These are phyloP conservation scores for Macrolepiota dolichaula DNA, from an alignment of 768 basidiomycete genomes.

Conservation along the genomic window DNA sequence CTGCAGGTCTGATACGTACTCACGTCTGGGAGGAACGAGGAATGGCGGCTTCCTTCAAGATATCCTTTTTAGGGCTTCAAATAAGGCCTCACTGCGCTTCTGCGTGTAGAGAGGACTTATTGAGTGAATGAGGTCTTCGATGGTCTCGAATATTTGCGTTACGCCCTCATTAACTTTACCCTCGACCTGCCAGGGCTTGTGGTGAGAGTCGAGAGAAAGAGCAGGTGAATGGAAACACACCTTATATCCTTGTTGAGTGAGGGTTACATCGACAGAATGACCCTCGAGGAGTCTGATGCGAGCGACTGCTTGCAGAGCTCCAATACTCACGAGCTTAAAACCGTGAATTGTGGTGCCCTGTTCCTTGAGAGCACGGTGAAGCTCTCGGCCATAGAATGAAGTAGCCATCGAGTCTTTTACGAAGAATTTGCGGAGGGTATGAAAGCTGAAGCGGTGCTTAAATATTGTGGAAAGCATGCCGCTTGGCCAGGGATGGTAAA, in stretches of 20 bases:
- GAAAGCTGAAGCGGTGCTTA: constrained; percentile 4
- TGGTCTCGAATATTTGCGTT: constrained; percentile 43
- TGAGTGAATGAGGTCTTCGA: constrained; percentile 55
- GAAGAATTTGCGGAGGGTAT: background rate
- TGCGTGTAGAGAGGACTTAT: constrained; percentile 52
- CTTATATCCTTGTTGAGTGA: constrained; percentile 55
- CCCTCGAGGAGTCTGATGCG: constrained; percentile 58
- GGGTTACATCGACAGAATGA: constrained; percentile 36
- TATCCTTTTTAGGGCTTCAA: constrained; percentile 45
- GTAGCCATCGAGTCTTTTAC: constrained; percentile 14
- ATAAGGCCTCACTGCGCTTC: constrained; percentile 42
- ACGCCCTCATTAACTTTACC: constrained; percentile 19
- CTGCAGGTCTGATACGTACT: background rate
- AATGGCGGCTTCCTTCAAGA: constrained; percentile 14
- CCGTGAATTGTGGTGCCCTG: constrained; percentile 53
- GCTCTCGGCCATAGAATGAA: constrained; percentile 45
- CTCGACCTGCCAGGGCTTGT: constrained; percentile 16
- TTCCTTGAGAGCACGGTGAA: constrained; percentile 52
- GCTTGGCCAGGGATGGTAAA: background rate
- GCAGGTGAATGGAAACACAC: constrained; percentile 28
- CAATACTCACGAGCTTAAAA: constrained; percentile 38
- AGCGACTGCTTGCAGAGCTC: constrained; percentile 48
- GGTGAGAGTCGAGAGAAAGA: constrained; percentile 6
- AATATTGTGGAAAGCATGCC: constrained; percentile 6
- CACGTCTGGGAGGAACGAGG: background rate